phyloP scores from a whole-genome alignment of 2,329 filamentous ascomycete genomes.

The Colletotrichum higginsianum region DNA sequence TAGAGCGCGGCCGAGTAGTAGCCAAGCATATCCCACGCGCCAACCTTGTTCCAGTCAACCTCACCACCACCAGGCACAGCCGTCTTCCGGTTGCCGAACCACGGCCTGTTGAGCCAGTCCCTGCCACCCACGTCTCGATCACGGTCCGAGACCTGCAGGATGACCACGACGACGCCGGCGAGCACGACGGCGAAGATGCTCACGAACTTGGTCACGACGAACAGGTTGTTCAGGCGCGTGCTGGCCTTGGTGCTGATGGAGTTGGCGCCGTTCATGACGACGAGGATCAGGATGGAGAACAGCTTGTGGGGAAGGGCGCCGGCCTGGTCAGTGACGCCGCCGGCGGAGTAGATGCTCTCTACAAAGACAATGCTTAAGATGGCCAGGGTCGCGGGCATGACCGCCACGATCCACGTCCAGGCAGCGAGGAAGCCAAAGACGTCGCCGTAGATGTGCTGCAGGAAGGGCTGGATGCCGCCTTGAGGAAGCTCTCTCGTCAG shows the following conservation, averaged over 20 bases:
- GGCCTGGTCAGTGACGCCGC: conserved; percentile 62
- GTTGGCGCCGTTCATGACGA: conserved; percentile 65
- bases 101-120: conserved; percentile 67
- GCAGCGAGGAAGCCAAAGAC: conserved; percentile 74
- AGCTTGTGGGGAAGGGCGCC: conserved; percentile 64
- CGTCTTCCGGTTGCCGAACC: conserved; percentile 69
- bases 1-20: conserved; percentile 74
- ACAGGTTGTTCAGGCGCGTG: conserved; percentile 69
- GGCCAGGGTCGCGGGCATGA: conserved; percentile 76
- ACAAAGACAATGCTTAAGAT: conserved; percentile 77
- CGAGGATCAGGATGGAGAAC: conserved; percentile 63
- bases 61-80: conserved; percentile 63
- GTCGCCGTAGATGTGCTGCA: conserved; percentile 73
- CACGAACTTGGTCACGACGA: conserved; percentile 68
- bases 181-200: conserved; percentile 64
- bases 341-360: conserved; percentile 70
- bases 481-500: neutral
- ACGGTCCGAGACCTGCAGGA: conserved; percentile 56
- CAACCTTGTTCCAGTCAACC: conserved; percentile 64
- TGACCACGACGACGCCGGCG: conserved; percentile 63
- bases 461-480: conserved; percentile 74
- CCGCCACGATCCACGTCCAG: conserved; percentile 76
- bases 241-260: conserved; percentile 70
- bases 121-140: conserved; percentile 58
- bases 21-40: conserved; percentile 71